Percentiles rank a stretch among this genome's conserved stretches.
These are phyloP conservation scores for Detonula confervacea DNA, from an alignment of 352 stramenopile genomes.

Conservation along the genomic window DNA sequence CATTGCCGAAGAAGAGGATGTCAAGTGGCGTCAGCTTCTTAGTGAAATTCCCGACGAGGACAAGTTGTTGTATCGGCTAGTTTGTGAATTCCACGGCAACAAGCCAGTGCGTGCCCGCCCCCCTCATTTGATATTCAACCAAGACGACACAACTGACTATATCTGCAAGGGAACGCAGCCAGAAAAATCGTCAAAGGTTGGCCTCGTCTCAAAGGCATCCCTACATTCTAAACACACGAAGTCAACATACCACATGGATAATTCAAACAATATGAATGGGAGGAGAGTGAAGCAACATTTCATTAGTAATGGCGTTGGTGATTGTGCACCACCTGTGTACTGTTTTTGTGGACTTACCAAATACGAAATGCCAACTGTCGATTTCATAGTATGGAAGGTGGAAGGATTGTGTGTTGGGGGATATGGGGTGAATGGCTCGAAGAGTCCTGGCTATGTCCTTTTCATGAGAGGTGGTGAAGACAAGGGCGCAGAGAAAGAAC, in stretches of 20 bases:
- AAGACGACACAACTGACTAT: too few species aligned
- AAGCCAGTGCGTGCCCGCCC: not conserved
- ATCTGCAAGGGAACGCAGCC: not conserved
- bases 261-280: not conserved
- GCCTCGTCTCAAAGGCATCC: not conserved
- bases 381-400: too few species aligned
- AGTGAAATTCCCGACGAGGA: not conserved
- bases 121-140: too few species aligned
- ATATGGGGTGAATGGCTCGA: not conserved
- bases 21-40: not conserved
- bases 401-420: not conserved
- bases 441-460: not conserved
- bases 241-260: too few species aligned
- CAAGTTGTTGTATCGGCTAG: not conserved
- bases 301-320: not conserved
- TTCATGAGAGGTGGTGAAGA: not conserved
- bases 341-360: too few species aligned
- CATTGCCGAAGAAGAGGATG: not conserved
- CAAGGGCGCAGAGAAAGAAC: not conserved
- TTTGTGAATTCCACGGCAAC: not conserved
- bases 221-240: too few species aligned
- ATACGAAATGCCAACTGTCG: too few species aligned
- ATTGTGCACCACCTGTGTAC: not conserved
- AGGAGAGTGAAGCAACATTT: not conserved
- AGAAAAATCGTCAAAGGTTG: not conserved